Evolutionary conservation across 176 grass and related monocot genomes (phyloP).

Genomic region (Carex myosuroides): DNA sequence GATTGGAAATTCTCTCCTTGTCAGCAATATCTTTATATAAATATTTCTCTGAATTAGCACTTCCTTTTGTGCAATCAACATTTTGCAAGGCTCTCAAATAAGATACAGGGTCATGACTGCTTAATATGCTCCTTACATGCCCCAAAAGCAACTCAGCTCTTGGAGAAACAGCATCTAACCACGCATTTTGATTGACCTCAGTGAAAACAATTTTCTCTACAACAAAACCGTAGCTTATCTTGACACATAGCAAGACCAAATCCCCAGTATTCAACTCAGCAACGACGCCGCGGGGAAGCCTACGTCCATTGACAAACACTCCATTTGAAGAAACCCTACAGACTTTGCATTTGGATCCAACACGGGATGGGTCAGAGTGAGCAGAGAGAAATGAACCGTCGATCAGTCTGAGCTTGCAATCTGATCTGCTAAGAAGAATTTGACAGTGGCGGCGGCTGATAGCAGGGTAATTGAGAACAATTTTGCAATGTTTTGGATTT

Average conservation of each 20-base stretch:
- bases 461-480: not conserved
- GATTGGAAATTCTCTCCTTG: not conserved
- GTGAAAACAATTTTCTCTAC: conserved; percentile 55
- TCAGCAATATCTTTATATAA: not conserved
- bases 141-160: conserved; percentile 49
- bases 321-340: conserved; percentile 12
- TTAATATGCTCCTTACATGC: conserved; percentile 42
- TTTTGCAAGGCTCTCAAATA: conserved; percentile 39
- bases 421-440: conserved; percentile 37
- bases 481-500: conserved; percentile 11
- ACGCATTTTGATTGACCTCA: not conserved
- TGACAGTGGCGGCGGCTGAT: conserved; percentile 25
- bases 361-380: not conserved
- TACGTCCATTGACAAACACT: conserved; percentile 41
- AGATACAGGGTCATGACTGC: conserved; percentile 58
- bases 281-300: conserved; percentile 15
- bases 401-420: conserved; percentile 38
- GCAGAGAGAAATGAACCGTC: conserved; percentile 4
- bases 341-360: conserved; percentile 1
- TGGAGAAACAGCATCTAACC: conserved; percentile 21
- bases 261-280: conserved; percentile 24
- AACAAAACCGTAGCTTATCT: conserved; percentile 35
- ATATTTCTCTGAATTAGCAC: not conserved
- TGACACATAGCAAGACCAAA: conserved; percentile 3
- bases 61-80: not conserved